A percentile compares a stretch with the other conserved stretches of the same genome.
phyloP scores from a whole-genome alignment of 2,329 filamentous ascomycete species.

The Pseudogymnoascus sp. region DNA sequence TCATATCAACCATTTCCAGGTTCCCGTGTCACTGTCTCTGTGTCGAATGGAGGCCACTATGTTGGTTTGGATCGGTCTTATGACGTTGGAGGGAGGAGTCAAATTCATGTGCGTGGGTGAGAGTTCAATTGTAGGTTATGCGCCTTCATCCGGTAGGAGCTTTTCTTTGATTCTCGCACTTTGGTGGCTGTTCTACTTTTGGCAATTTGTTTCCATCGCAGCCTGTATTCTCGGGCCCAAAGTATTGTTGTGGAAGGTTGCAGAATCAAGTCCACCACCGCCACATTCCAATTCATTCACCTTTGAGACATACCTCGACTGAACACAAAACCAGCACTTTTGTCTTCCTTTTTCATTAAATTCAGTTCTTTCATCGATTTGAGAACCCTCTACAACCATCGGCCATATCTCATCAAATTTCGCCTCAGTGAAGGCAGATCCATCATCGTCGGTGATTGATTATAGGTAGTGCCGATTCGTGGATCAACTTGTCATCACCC shows the following conservation, averaged over 20 bases:
- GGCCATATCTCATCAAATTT: background rate
- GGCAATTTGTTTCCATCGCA: background rate
- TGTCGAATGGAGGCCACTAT: background rate
- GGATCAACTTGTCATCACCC: slow-evolving; percentile 5
- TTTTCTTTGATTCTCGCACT: background rate
- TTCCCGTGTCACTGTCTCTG: background rate
- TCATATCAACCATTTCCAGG: slow-evolving; percentile 7
- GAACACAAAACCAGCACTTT: background rate
- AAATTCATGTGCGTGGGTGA: background rate
- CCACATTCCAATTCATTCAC: background rate
- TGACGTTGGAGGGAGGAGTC: background rate
- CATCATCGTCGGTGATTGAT: background rate
- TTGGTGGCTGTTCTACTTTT: background rate
- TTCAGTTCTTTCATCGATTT: background rate
- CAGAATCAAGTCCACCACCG: slow-evolving; percentile 1
- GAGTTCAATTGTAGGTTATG: background rate
- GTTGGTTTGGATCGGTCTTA: background rate
- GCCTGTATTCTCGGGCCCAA: slow-evolving; percentile 1
- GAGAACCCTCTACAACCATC: background rate
- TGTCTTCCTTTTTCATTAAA: background rate
- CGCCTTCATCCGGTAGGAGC: background rate
- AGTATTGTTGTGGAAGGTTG: slow-evolving; percentile 4
- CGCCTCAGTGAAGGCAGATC: background rate
- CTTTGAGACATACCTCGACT: slow-evolving; percentile 1
- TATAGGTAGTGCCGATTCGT: background rate